Conservation (phyloP, 2,329 filamentous ascomycete species). For the Nigrograna mackinnonii region DNA sequence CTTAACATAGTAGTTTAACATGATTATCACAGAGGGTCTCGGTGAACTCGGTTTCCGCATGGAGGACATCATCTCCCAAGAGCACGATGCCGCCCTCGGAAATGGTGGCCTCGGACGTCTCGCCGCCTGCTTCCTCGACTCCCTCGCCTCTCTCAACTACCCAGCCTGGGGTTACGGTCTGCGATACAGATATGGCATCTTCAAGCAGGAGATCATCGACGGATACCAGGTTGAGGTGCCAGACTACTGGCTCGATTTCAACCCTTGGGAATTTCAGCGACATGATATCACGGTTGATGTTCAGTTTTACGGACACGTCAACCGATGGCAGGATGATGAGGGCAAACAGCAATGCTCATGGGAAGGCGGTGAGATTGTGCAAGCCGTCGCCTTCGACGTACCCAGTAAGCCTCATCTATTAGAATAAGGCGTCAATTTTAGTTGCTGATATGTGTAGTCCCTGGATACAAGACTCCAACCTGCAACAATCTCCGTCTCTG, state of each 20-base stretch:
- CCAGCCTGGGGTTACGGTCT: constrained; percentile 97
- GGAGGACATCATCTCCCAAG: constrained; percentile 91
- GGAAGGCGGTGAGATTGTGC: constrained; percentile 92
- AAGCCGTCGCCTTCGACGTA: constrained; percentile 91
- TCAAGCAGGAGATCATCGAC: constrained; percentile 98
- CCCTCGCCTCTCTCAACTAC: constrained; percentile 90
- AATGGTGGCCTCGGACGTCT: constrained; percentile 95
- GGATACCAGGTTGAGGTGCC: constrained; percentile 98
- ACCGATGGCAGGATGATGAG: constrained; percentile 70
- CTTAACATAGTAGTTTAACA: constrained; percentile 10
- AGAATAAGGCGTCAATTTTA: too few species aligned
- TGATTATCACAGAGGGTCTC: constrained; percentile 70
- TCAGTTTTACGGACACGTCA: constrained; percentile 90
- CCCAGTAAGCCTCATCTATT: constrained; percentile 34
- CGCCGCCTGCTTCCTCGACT: constrained; percentile 96
- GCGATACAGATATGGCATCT: constrained; percentile 91
- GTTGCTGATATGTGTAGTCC: constrained; percentile 62
- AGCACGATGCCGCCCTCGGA: constrained; percentile 93
- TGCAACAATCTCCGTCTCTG: constrained; percentile 97
- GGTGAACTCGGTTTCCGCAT: constrained; percentile 91
- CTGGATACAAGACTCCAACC: constrained; percentile 84
- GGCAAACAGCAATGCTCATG: constrained; percentile 78
- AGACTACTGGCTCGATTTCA: constrained; percentile 99
- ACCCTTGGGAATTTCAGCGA: constrained; percentile 97
- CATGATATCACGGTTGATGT: constrained; percentile 96